Percentiles rank a stretch among this genome's conserved stretches.
phyloP scores from a whole-genome alignment of 106 monocot genomes.

The Dendrobium nobile region DNA sequence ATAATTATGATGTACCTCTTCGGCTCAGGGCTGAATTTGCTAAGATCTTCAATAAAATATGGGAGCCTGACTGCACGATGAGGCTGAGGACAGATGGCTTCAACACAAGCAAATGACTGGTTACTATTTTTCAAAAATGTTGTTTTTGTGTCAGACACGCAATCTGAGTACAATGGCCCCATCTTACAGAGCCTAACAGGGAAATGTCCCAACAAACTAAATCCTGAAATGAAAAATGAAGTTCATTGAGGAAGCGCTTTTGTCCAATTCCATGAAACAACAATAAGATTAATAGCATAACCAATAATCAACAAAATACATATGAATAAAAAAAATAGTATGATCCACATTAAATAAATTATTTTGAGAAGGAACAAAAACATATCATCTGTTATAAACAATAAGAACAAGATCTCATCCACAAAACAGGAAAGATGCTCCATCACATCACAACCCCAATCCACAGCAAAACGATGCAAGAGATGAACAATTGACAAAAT shows the following conservation, averaged over 20 bases:
- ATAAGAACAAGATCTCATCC: too few relatives aligned
- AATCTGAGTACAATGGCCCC: slow-evolving; percentile 2
- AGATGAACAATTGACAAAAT: too few relatives aligned
- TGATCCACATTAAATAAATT: not conserved
- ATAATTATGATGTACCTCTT: not conserved
- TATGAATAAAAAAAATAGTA: not conserved
- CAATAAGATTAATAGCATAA: not conserved
- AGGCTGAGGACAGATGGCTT: slow-evolving; percentile 7
- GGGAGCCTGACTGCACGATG: not conserved
- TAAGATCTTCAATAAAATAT: slow-evolving; percentile 2
- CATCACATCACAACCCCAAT: too few relatives aligned
- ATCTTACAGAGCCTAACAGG: not conserved
- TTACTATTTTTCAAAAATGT: slow-evolving; percentile 2
- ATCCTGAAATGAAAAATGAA: not conserved
- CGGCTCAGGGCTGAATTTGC: not conserved
- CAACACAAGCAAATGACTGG: not conserved
- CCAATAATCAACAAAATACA: not conserved
- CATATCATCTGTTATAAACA: too few relatives aligned
- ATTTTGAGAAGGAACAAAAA: not conserved
- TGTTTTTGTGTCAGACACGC: slow-evolving; percentile 3
- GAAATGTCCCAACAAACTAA: not conserved
- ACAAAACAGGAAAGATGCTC: too few relatives aligned
- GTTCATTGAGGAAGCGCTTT: not conserved
- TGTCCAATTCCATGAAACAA: not conserved
- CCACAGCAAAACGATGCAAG: too few relatives aligned